These are phyloP conservation scores for Casuarina equisetifolia DNA, from an alignment of 306 rosid genomes.

Conservation along the genomic window DNA sequence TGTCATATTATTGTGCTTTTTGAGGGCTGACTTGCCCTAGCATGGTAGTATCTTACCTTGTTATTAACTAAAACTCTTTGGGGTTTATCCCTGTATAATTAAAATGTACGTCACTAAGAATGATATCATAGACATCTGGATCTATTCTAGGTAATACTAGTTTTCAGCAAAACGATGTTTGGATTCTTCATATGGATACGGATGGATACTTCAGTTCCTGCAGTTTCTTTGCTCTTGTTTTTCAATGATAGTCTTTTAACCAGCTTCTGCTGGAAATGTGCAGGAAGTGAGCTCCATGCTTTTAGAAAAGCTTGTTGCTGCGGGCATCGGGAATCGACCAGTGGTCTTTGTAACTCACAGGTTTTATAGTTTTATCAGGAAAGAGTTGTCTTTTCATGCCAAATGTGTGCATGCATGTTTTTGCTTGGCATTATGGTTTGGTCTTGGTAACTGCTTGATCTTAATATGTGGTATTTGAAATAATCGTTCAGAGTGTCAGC, in stretches of 20 bases:
- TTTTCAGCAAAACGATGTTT: background rate
- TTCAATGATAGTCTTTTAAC: conserved; percentile 19
- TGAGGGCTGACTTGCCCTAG: background rate
- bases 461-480: background rate
- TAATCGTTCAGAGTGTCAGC: background rate
- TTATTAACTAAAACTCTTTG: background rate
- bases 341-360: conserved; percentile 94
- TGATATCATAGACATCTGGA: background rate
- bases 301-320: conserved; percentile 85
- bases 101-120: background rate
- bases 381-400: background rate
- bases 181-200: background rate
- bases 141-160: background rate
- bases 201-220: conserved; percentile 2
- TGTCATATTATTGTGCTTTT: background rate
- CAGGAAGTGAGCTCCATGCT: conserved; percentile 98
- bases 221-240: conserved; percentile 21
- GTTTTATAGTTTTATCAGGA: conserved; percentile 37
- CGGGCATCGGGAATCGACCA: conserved; percentile 91
- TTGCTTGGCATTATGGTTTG: background rate
- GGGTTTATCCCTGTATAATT: background rate
- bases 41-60: background rate
- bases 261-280: conserved; percentile 35
- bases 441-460: background rate
- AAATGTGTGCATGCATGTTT: background rate